These are phyloP conservation scores for Waltergamsia citrina DNA, from an alignment of 2,329 filamentous ascomycete species.

Conservation along the genomic window DNA sequence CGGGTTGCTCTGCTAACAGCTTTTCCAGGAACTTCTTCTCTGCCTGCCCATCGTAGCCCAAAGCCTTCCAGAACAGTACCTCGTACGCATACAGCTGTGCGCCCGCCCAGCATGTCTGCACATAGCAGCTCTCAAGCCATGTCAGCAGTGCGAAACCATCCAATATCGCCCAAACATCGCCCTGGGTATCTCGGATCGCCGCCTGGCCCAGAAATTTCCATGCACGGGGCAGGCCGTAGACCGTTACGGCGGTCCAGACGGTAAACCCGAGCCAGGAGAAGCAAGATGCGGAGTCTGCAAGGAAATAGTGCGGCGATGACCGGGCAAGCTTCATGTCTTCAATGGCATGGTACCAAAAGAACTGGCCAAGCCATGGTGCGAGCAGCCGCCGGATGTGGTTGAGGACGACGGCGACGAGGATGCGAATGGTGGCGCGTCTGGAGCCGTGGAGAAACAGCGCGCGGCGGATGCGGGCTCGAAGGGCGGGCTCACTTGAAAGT, in stretches of 20 bases:
- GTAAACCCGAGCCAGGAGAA: constrained; percentile 6
- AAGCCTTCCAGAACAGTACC: constrained; percentile 10
- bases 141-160: constrained; percentile 16
- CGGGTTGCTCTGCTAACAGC: constrained; percentile 5
- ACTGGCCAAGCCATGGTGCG: constrained; percentile 16
- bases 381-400: constrained; percentile 28
- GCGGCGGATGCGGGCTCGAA: constrained; percentile 1
- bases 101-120: constrained; percentile 13
- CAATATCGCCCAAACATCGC: constrained; percentile 2
- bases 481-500: constrained; percentile 2
- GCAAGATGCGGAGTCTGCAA: constrained; percentile 13
- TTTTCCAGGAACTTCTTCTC: constrained; percentile 6
- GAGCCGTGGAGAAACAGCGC: constrained; percentile 15
- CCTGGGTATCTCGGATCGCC: background rate
- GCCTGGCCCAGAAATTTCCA: background rate
- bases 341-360: constrained; percentile 18
- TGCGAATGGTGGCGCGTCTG: constrained; percentile 12
- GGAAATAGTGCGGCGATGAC: constrained; percentile 22
- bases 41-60: constrained; percentile 6
- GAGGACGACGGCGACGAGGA: constrained; percentile 23
- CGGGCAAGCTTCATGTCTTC: constrained; percentile 24
- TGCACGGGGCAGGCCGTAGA: background rate
- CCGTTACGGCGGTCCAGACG: constrained; percentile 3
- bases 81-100: constrained; percentile 16
- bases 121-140: constrained; percentile 17